Percentiles rank a stretch among this genome's conserved stretches.
These are phyloP conservation scores for Puccinia hordei DNA, from an alignment of 1,284 basidiomycete genomes.

Conservation along the genomic window DNA sequence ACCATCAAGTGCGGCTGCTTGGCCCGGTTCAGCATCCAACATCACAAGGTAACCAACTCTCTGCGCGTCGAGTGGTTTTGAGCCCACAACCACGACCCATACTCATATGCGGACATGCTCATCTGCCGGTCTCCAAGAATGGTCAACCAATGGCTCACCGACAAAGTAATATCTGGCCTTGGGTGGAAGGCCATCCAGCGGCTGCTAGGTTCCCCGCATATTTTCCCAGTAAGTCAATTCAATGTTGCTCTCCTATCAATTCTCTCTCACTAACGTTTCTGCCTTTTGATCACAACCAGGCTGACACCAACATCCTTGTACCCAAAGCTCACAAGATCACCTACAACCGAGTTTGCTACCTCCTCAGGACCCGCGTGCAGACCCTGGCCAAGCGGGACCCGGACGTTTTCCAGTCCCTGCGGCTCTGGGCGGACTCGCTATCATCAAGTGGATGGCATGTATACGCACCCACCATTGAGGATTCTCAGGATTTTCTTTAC, in stretches of 20 bases:
- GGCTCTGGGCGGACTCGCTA: neutral
- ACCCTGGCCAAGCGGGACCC: neutral
- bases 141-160: neutral
- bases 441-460: neutral
- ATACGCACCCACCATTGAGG: neutral
- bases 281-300: neutral
- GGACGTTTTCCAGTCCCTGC: neutral
- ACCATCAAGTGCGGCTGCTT: neutral
- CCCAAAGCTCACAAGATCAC: neutral
- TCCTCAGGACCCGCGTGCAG: neutral
- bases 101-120: neutral
- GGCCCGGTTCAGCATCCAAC: neutral
- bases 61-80: neutral
- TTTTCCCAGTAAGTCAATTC: neutral
- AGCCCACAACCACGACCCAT: conserved; percentile 5
- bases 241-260: neutral
- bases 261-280: neutral
- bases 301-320: neutral
- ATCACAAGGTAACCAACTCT: neutral
- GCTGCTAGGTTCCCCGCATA: neutral
- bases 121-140: neutral
- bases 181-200: neutral
- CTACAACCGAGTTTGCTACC: neutral
- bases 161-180: neutral
- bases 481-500: neutral